These are phyloP conservation scores for Prunus salicina DNA, from an alignment of 306 rosid genomes.

Conservation along the genomic window DNA sequence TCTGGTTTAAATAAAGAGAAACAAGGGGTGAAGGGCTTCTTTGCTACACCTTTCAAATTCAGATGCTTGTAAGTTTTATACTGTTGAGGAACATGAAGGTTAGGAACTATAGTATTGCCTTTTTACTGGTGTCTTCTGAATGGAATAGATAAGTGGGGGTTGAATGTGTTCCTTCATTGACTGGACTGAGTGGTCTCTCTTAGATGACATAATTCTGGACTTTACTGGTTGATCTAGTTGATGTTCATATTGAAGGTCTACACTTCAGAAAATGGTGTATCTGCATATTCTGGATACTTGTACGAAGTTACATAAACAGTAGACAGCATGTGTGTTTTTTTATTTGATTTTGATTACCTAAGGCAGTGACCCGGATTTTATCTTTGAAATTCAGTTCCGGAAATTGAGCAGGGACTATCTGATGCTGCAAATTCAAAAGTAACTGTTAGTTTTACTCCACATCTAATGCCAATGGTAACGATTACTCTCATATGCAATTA, in stretches of 20 bases:
- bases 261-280: not conserved
- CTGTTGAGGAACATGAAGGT: not conserved
- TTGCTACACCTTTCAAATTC: not conserved
- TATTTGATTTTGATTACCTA: not conserved
- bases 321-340: not conserved
- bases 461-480: conserved; percentile 89
- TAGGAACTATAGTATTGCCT: not conserved
- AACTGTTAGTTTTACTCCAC: conserved; percentile 88
- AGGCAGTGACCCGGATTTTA: conserved; percentile 20
- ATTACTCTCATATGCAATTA: not conserved
- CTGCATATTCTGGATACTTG: not conserved
- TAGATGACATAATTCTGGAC: not conserved
- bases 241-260: not conserved
- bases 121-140: not conserved
- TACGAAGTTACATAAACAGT: not conserved
- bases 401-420: conserved; percentile 87
- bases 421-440: conserved; percentile 73
- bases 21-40: not conserved
- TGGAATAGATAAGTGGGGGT: not conserved
- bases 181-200: not conserved
- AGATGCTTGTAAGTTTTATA: not conserved
- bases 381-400: conserved; percentile 69
- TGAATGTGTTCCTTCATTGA: not conserved
- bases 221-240: not conserved
- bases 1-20: not conserved